Conservation (phyloP, 805 yeast species). For the Kuraishia floccosa region DNA sequence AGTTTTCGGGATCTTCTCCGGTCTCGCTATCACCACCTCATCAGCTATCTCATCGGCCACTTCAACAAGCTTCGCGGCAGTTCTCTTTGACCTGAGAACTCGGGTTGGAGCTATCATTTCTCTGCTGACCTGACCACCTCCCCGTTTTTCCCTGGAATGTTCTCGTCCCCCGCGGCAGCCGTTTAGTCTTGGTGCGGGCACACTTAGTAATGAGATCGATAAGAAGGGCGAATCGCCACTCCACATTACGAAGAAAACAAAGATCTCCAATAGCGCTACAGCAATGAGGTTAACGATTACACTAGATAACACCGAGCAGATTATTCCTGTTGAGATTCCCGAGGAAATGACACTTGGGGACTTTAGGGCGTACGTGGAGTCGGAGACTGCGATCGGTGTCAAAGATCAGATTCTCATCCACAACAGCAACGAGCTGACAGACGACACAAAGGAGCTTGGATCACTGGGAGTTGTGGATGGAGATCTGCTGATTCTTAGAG, state of each 20-base stretch:
- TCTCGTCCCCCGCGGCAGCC: no score
- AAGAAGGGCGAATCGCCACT: no score
- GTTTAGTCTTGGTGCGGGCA: no score
- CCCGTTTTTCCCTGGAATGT: no score
- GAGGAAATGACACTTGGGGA: constrained; percentile 54
- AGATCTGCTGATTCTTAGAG: constrained; percentile 40
- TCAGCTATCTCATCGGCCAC: neutral
- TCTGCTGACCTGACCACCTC: no score
- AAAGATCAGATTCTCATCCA: constrained; percentile 34
- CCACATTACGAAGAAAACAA: no score
- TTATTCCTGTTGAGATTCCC: constrained; percentile 51
- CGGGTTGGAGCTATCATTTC: neutral
- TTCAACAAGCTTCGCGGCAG: neutral
- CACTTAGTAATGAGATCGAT: no score
- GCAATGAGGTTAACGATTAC: constrained; percentile 42
- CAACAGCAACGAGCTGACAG: constrained; percentile 29
- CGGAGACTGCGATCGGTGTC: constrained; percentile 48
- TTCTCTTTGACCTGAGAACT: neutral
- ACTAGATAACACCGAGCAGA: constrained; percentile 33
- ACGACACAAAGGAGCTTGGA: constrained; percentile 24
- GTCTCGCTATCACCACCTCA: no score
- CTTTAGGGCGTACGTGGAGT: constrained; percentile 60
- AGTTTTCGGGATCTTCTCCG: no score
- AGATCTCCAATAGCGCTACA: neutral
- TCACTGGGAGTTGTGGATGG: constrained; percentile 40